These are phyloP conservation scores for Rauvolfia tetraphylla DNA, from an alignment of 257 asterid genomes.

Conservation along the genomic window DNA sequence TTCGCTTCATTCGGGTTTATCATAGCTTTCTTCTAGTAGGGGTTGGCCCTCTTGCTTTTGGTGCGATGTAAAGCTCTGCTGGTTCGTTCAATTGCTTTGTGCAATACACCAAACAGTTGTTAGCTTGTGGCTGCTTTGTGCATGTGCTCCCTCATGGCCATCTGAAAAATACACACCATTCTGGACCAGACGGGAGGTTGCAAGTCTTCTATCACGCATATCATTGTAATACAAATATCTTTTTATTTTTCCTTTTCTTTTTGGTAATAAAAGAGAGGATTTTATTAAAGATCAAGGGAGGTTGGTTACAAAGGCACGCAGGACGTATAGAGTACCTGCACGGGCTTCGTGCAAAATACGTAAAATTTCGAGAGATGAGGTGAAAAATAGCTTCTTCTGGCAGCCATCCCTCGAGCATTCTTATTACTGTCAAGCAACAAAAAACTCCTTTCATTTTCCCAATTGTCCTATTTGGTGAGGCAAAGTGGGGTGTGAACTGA, in stretches of 20 bases:
- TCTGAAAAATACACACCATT: background rate
- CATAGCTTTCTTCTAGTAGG: constrained; percentile 15
- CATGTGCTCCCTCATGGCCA: constrained; percentile 17
- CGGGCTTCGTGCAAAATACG: no score
- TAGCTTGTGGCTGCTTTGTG: constrained; percentile 16
- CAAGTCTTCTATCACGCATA: background rate
- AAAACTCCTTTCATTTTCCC: background rate
- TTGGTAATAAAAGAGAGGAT: no score
- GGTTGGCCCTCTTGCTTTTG: background rate
- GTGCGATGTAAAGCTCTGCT: constrained; percentile 3
- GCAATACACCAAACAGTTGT: constrained; percentile 6
- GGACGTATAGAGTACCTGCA: no score
- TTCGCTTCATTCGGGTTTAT: no score
- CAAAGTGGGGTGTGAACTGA: background rate
- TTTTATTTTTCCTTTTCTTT: background rate
- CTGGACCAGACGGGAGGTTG: background rate
- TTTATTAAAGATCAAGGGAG: no score
- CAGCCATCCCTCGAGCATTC: no score
- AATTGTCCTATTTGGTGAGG: background rate
- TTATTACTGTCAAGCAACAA: background rate
- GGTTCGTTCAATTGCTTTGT: background rate
- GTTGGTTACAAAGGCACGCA: no score
- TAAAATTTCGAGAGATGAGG: no score
- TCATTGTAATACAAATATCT: background rate
- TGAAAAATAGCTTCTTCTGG: no score